phyloP scores from a whole-genome alignment of 2,329 filamentous ascomycete species.

The Plenodomus tracheiphilus region DNA sequence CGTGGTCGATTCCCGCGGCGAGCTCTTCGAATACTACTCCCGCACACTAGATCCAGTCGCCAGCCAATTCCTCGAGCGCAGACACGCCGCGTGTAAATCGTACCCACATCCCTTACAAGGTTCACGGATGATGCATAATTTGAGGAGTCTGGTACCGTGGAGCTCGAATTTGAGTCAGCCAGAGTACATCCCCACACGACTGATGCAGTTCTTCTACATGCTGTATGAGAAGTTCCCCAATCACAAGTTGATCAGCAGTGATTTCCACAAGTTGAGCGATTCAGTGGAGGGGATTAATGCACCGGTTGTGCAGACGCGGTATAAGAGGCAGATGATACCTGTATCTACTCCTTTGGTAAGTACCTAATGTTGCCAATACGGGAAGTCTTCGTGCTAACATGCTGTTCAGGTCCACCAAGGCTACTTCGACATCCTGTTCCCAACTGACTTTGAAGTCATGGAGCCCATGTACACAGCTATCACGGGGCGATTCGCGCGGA shows the following conservation, averaged over 20 bases:
- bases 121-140: slow-evolving; percentile 59
- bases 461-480: slow-evolving; percentile 91
- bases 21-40: slow-evolving; percentile 94
- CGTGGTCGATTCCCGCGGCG: slow-evolving; percentile 79
- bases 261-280: slow-evolving; percentile 86
- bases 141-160: slow-evolving; percentile 70
- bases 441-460: slow-evolving; percentile 88
- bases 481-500: slow-evolving; percentile 86
- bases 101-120: slow-evolving; percentile 65
- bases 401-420: slow-evolving; percentile 82
- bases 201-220: slow-evolving; percentile 97
- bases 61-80: slow-evolving; percentile 79
- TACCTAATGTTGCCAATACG: too few relatives aligned
- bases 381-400: too few relatives aligned
- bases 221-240: slow-evolving; percentile 85
- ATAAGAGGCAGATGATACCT: slow-evolving; percentile 81
- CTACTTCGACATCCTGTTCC: slow-evolving; percentile 98
- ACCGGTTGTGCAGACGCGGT: slow-evolving; percentile 95
- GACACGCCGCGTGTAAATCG: slow-evolving; percentile 69
- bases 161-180: slow-evolving; percentile 75
- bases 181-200: slow-evolving; percentile 90
- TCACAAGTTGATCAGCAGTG: slow-evolving; percentile 84
- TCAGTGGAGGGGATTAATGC: slow-evolving; percentile 83
- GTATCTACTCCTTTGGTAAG: slow-evolving; percentile 87
- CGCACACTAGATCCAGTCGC: slow-evolving; percentile 80